Percentiles rank a stretch among this genome's conserved stretches.
These are phyloP conservation scores for Colletotrichum sp. DNA, from an alignment of 2,329 filamentous ascomycete genomes.

Conservation along the genomic window DNA sequence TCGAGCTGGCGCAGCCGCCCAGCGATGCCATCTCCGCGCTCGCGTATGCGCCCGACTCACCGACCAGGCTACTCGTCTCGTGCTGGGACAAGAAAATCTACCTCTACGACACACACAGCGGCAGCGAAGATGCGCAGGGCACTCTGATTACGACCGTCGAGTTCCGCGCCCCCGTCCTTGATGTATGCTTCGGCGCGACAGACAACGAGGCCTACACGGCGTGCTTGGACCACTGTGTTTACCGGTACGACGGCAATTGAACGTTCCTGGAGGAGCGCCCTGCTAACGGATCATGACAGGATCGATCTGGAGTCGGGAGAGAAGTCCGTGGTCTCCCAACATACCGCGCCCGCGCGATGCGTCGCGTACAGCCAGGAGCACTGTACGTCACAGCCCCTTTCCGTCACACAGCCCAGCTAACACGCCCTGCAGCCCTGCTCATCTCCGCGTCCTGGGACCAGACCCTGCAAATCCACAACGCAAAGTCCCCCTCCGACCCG, in stretches of 20 bases:
- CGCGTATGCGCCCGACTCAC: constrained; percentile 80
- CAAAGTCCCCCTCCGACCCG: constrained; percentile 53
- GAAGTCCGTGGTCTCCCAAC: constrained; percentile 78
- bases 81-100: constrained; percentile 96
- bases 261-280: background rate
- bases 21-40: constrained; percentile 87
- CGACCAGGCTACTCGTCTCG: constrained; percentile 81
- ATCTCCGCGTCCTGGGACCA: constrained; percentile 94
- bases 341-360: constrained; percentile 79
- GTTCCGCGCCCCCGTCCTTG: constrained; percentile 84
- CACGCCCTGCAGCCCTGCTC: constrained; percentile 62
- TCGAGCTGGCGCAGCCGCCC: constrained; percentile 82
- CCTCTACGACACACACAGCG: constrained; percentile 75
- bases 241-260: constrained; percentile 56
- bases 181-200: constrained; percentile 87
- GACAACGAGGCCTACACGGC: constrained; percentile 86
- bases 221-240: constrained; percentile 86
- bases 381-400: constrained; percentile 48
- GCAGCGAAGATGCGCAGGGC: constrained; percentile 61
- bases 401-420: background rate
- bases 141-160: constrained; percentile 76
- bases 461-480: constrained; percentile 84
- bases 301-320: constrained; percentile 76
- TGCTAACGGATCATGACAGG: constrained; percentile 29
- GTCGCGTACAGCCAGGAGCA: constrained; percentile 82